These are phyloP conservation scores for Tetramitus jugosus DNA, from an alignment of 208 protist species.

Conservation along the genomic window DNA sequence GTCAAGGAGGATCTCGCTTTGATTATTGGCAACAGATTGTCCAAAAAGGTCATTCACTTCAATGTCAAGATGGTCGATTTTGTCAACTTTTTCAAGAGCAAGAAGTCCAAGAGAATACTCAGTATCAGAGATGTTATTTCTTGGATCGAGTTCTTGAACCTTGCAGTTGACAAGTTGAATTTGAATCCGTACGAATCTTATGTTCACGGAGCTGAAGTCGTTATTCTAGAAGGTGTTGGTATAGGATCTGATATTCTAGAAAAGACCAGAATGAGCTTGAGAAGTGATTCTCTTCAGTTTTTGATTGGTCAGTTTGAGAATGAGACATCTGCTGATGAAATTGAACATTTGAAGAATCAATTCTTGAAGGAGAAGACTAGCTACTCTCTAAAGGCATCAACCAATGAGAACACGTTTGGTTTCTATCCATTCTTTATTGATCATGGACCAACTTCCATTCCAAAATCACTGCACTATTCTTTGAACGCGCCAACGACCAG, in stretches of 20 bases:
- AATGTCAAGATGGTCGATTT: constrained; percentile 49
- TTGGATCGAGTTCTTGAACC: constrained; percentile 86
- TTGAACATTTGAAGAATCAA: not conserved
- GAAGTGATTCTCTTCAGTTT: constrained; percentile 18
- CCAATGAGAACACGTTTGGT: constrained; percentile 14
- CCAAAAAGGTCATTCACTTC: constrained; percentile 25
- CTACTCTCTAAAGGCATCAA: not conserved
- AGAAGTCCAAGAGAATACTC: constrained; percentile 43
- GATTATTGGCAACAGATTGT: constrained; percentile 72
- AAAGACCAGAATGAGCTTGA: not conserved
- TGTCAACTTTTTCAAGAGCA: constrained; percentile 39
- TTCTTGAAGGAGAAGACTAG: not conserved
- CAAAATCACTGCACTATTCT: constrained; percentile 64
- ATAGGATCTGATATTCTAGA: constrained; percentile 59
- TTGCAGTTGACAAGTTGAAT: not conserved
- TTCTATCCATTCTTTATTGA: constrained; percentile 32
- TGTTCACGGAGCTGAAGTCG: constrained; percentile 86
- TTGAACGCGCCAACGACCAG: constrained; percentile 89
- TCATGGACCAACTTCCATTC: constrained; percentile 26
- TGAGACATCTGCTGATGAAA: not conserved
- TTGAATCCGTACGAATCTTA: constrained; percentile 53
- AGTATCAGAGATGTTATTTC: constrained; percentile 88
- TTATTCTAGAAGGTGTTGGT: constrained; percentile 89
- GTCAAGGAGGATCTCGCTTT: constrained; percentile 74
- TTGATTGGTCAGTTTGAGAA: constrained; percentile 13